Percentiles rank a stretch among this genome's conserved stretches.
phyloP scores from a whole-genome alignment of 495 filamentous ascomycete genomes.

The Aspergillus haitiensis region DNA sequence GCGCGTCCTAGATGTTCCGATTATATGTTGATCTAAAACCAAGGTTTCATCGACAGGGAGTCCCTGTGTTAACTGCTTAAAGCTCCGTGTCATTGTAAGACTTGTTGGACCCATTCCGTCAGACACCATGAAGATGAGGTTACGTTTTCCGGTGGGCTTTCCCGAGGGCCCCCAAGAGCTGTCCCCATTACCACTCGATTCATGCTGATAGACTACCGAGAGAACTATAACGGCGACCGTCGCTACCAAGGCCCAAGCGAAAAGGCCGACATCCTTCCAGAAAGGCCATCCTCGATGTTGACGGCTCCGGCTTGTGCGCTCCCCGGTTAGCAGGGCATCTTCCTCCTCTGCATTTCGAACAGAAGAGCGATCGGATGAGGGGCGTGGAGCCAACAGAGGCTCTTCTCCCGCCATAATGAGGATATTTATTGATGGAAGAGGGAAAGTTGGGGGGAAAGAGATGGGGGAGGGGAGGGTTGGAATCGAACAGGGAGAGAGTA shows the following conservation, averaged over 20 bases:
- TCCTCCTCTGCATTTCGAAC: constrained; percentile 58
- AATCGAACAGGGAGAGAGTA: neutral
- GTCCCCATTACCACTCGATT: constrained; percentile 39
- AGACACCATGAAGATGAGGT: constrained; percentile 97
- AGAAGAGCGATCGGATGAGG: constrained; percentile 47
- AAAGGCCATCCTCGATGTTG: constrained; percentile 46
- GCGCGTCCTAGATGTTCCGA: constrained; percentile 84
- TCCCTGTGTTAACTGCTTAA: constrained; percentile 67
- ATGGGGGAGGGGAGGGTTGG: neutral
- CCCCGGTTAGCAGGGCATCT: constrained; percentile 63
- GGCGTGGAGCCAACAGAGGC: constrained; percentile 45
- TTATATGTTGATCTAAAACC: constrained; percentile 78
- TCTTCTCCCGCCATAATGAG: constrained; percentile 46
- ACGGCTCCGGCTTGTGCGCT: constrained; percentile 38
- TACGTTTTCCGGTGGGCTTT: constrained; percentile 73
- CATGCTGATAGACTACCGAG: constrained; percentile 71
- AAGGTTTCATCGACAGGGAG: constrained; percentile 70
- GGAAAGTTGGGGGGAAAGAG: constrained; percentile 8
- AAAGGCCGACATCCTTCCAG: constrained; percentile 72
- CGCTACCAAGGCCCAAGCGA: constrained; percentile 86
- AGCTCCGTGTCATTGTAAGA: constrained; percentile 78
- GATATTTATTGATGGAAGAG: neutral
- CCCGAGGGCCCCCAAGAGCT: constrained; percentile 42
- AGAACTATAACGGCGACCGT: constrained; percentile 75
- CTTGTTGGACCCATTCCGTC: constrained; percentile 97